Evolutionary conservation across 140 eudicot genomes (phyloP), one percentile per base, ranked within the genome.

Genomic region (Artemisia princeps): DNA sequence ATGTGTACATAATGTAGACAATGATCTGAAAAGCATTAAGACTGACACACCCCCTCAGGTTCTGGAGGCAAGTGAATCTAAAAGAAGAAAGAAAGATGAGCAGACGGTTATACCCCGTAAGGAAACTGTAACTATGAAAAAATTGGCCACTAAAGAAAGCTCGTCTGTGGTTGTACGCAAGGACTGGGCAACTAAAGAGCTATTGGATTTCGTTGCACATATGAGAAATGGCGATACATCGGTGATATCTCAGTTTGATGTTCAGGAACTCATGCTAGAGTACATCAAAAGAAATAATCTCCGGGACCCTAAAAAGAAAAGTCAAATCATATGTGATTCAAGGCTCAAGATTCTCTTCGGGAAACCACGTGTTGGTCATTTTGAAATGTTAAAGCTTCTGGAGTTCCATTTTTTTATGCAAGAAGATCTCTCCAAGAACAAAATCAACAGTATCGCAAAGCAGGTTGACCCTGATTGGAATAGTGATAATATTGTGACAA

Each of bases 371-470:
- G 94, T 88, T 62, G 95, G 94, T 40, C 95, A 79, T 51, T 71
- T 83, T 76, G 98, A 92, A 78, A 92, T 88, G 98, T 75, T 83
- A 54, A 92, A 88, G 84, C 95, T 92, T 82, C 86, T 92, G 60
- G 98, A 88, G 59, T 63, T 10, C 76, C 96, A 88, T 62, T 81
- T 79, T 64, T 75, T 68, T 13, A 37, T 74, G 26, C 80, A 85
- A 83, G 89, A 85, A 56, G 88, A 85, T 61, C 23, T 73, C 9
- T 72, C 71, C 58, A 80, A 82, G 64, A 70, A 74, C 69, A 64
- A 67, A 60, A 58, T 71, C 64, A 74, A 73, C 19, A 53, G 73
- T 65, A 66, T 40, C 62, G 64, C 66, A 45, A 77, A 73, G 33
- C 76, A 71, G 46, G 33, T 62, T 46, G 80, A 78, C 62, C 48